These are phyloP conservation scores for Brettanomyces sp. DNA, from an alignment of 805 yeast genomes.

Conservation along the genomic window DNA sequence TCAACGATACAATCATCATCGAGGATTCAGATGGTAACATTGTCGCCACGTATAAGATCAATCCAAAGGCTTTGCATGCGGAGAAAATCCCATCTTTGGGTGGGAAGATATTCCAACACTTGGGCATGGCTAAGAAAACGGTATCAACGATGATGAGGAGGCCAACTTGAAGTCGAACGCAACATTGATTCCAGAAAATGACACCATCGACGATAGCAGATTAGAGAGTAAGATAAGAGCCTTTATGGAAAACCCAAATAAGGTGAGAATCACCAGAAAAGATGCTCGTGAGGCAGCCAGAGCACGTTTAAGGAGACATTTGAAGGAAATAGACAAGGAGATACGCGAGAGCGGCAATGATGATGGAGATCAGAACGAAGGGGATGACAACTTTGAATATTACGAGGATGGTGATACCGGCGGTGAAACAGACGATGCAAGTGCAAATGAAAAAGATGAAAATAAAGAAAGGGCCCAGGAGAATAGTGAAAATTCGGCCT, in stretches of 20 bases:
- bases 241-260: neutral
- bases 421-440: neutral
- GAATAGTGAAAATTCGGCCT: neutral
- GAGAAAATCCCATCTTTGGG: neutral
- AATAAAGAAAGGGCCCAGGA: neutral
- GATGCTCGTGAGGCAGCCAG: constrained; percentile 1
- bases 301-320: neutral
- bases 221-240: constrained; percentile 1
- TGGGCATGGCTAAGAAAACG: constrained; percentile 1
- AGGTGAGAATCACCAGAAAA: neutral
- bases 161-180: neutral
- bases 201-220: neutral
- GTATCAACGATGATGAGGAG: constrained; percentile 14
- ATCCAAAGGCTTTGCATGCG: constrained; percentile 26
- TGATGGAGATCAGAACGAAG: neutral
- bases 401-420: neutral
- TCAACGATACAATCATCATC: constrained; percentile 68
- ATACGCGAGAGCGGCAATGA: neutral
- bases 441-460: neutral
- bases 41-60: constrained; percentile 70
- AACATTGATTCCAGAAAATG: neutral
- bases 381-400: neutral
- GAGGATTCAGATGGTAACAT: constrained; percentile 93
- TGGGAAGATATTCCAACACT: neutral
- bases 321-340: neutral